phyloP scores from a whole-genome alignment of 2,329 filamentous ascomycete species.

The Apiospora marii region DNA sequence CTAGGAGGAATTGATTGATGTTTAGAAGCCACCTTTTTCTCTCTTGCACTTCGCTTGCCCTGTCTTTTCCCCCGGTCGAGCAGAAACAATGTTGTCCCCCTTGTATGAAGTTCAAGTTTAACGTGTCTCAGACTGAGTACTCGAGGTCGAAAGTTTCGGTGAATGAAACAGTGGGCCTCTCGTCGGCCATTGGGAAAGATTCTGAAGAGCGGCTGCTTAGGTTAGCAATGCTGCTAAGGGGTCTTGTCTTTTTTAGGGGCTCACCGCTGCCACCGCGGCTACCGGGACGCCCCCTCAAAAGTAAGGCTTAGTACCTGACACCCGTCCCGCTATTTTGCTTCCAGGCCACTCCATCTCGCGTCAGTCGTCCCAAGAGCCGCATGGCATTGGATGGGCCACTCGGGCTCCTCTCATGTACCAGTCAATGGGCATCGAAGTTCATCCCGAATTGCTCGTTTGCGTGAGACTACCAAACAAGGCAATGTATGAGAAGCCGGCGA shows the following conservation, averaged over 20 bases:
- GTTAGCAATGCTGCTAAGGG: neutral
- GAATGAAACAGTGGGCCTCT: constrained; percentile 7
- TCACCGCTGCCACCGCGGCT: neutral
- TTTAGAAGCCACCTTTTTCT: neutral
- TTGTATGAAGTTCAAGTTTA: neutral
- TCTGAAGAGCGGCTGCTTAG: neutral
- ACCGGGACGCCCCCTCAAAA: neutral
- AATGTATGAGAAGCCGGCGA: neutral
- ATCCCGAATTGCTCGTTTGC: neutral
- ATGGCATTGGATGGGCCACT: neutral
- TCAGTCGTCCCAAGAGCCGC: too few relatives aligned
- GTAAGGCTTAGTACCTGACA: neutral
- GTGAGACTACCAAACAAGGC: neutral
- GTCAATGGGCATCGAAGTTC: neutral
- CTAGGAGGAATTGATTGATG: neutral
- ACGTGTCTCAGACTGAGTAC: constrained; percentile 14
- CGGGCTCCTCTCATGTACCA: neutral
- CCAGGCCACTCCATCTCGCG: neutral
- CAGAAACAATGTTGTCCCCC: neutral
- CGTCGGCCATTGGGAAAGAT: neutral
- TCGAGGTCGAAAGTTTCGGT: constrained; percentile 17
- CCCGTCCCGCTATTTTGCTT: constrained; percentile 8
- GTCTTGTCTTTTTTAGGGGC: neutral
- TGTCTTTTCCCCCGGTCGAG: neutral
- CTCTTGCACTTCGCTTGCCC: neutral